Percentiles rank a stretch among this genome's conserved stretches.
Conservation (phyloP, 176 grass and related monocot species). For the Chloris gayana region DNA sequence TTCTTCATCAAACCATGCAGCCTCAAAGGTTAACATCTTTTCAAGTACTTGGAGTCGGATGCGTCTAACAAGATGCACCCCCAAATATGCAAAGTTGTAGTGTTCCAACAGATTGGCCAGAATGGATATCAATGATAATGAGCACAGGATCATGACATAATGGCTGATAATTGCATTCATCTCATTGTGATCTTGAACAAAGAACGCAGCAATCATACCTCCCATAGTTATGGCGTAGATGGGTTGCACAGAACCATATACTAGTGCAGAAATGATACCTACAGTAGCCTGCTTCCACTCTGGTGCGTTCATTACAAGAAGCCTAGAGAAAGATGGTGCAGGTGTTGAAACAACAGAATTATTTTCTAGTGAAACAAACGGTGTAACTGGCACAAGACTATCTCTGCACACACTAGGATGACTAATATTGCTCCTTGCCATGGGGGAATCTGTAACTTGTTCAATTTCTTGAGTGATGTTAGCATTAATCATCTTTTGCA, state of each 20-base stretch:
- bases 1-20: conserved; percentile 96
- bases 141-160: conserved; percentile 77
- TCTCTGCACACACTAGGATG: conserved; percentile 70
- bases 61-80: conserved; percentile 83
- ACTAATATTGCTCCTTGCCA: conserved; percentile 71
- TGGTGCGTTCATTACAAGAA: conserved; percentile 87
- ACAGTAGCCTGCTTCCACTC: conserved; percentile 89
- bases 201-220: conserved; percentile 92
- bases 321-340: conserved; percentile 83
- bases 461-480: conserved; percentile 85
- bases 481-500: conserved; percentile 90
- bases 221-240: conserved; percentile 89
- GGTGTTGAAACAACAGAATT: conserved; percentile 36
- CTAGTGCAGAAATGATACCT: conserved; percentile 70
- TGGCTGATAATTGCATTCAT: conserved; percentile 75
- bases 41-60: conserved; percentile 80
- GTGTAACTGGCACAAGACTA: conserved; percentile 72
- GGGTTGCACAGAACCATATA: conserved; percentile 88
- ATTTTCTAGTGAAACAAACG: conserved; percentile 45
- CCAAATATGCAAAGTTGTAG: conserved; percentile 91
- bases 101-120: conserved; percentile 84
- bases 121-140: conserved; percentile 76
- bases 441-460: conserved; percentile 59
- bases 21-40: conserved; percentile 90
- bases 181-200: conserved; percentile 67